Percentiles rank a stretch among this genome's conserved stretches.
Conservation (phyloP, 78 protist genomes). For the Anaeramoeba flamelloides region DNA sequence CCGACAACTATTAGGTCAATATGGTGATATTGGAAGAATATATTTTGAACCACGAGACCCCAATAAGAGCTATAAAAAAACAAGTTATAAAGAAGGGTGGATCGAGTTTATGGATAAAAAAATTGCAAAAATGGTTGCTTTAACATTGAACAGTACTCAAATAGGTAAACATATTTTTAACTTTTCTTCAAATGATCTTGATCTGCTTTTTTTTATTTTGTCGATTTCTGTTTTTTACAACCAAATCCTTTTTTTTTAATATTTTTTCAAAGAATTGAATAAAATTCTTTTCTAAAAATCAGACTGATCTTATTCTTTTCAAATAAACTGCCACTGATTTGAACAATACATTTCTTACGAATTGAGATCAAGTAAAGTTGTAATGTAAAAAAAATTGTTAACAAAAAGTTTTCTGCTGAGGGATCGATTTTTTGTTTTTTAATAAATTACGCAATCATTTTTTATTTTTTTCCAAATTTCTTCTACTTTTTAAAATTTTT, state of each 20-base stretch:
- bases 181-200: neutral
- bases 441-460: no score
- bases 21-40: conserved; percentile 49
- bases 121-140: conserved; percentile 41
- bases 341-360: no score
- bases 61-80: conserved; percentile 38
- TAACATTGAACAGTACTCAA: conserved; percentile 19
- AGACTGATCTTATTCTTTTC: no score
- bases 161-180: conserved; percentile 12
- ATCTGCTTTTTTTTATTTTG: neutral
- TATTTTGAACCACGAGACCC: conserved; percentile 25
- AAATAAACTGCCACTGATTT: no score
- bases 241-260: conserved; percentile 1
- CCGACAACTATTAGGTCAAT: conserved; percentile 25
- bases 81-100: conserved; percentile 57
- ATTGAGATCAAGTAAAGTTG: no score
- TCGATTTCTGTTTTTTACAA: neutral
- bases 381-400: no score
- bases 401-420: no score
- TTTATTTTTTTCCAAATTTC: no score
- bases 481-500: no score
- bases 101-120: conserved; percentile 53
- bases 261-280: neutral
- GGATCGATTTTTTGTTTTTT: no score
- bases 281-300: no score